phyloP scores from a whole-genome alignment of 164 flowering plant genomes.

The Vitis rotundifolia region DNA sequence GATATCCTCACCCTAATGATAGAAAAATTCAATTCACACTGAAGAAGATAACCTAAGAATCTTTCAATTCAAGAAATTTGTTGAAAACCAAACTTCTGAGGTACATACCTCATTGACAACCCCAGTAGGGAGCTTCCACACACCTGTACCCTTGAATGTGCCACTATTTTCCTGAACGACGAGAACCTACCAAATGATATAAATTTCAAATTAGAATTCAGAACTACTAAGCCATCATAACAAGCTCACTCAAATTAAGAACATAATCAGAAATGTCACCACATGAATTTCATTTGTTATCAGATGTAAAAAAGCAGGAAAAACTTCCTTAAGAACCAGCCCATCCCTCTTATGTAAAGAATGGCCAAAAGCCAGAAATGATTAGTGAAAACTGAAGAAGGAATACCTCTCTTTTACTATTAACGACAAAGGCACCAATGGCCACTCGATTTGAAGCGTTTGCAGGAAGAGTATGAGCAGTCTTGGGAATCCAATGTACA shows the following conservation, averaged over 20 bases:
- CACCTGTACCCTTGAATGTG: constrained; percentile 34
- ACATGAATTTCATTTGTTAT: too few species aligned
- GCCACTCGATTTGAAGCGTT: constrained; percentile 62
- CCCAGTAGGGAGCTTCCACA: constrained; percentile 62
- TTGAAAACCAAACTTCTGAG: not conserved
- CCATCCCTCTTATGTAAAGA: too few species aligned
- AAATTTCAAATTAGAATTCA: too few species aligned
- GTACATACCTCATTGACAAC: constrained; percentile 41
- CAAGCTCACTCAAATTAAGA: too few species aligned
- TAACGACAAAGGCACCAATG: constrained; percentile 54
- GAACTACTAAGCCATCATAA: too few species aligned
- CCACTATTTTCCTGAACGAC: constrained; percentile 56
- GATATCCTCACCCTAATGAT: constrained; percentile 46
- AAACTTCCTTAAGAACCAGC: too few species aligned
- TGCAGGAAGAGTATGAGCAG: constrained; percentile 43
- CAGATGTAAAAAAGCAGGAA: too few species aligned
- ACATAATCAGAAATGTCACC: too few species aligned
- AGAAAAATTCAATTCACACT: not conserved
- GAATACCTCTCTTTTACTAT: constrained; percentile 48
- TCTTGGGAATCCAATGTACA: constrained; percentile 51
- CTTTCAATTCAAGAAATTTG: not conserved
- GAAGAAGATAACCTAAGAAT: not conserved
- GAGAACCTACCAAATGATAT: constrained; percentile 32
- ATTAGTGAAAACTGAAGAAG: not conserved
- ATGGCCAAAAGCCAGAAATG: too few species aligned